Evolutionary conservation across 2,329 filamentous ascomycete genomes (phyloP).

Genomic region (Ceratocystis ficicola): DNA sequence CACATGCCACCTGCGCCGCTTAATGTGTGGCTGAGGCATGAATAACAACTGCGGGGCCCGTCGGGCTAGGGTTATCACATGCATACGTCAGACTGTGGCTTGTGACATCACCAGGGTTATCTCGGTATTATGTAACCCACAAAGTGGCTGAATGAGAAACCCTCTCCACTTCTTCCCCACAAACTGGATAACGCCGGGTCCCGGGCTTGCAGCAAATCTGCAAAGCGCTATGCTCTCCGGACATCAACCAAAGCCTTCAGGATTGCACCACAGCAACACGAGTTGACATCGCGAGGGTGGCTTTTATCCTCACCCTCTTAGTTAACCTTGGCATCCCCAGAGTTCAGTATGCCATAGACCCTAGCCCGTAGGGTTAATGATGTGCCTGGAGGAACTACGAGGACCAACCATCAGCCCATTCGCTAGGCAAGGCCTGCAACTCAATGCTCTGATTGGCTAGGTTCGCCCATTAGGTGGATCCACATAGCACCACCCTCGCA

Average conservation of each 20-base stretch:
- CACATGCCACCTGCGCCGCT: neutral
- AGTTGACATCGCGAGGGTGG: too few species aligned
- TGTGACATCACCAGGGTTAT: neutral
- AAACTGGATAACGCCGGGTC: too few species aligned
- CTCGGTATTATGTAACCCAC: too few species aligned
- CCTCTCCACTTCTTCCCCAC: too few species aligned
- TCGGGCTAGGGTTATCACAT: neutral
- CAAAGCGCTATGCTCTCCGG: too few species aligned
- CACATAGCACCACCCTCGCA: constrained; percentile 16
- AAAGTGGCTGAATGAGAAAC: too few species aligned
- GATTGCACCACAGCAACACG: too few species aligned
- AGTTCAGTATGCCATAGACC: neutral
- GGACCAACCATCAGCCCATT: constrained; percentile 13
- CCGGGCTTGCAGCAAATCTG: too few species aligned
- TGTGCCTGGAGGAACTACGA: neutral
- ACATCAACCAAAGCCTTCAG: too few species aligned
- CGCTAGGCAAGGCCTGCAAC: neutral
- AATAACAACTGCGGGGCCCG: neutral
- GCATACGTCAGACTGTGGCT: neutral
- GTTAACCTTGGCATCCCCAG: neutral
- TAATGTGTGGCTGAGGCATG: constrained; percentile 6
- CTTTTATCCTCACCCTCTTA: neutral
- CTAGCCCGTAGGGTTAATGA: neutral
- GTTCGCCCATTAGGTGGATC: neutral
- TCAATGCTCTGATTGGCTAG: constrained; percentile 3